A percentile compares a stretch with the other conserved stretches of the same genome.
These are phyloP conservation scores for Fusarium pseudoanthophilum DNA, from an alignment of 2,329 filamentous ascomycete genomes.

Conservation along the genomic window DNA sequence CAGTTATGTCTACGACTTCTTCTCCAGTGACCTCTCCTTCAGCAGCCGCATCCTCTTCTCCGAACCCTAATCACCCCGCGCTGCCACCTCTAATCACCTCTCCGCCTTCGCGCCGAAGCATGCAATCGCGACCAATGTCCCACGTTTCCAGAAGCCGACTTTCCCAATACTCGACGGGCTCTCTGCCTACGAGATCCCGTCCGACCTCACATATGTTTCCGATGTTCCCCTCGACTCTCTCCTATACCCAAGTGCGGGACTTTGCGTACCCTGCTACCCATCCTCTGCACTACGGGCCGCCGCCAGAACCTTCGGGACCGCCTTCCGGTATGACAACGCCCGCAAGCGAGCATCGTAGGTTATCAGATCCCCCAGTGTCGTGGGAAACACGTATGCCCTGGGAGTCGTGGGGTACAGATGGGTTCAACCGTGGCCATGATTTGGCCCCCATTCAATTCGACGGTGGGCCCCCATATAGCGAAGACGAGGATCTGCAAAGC, in stretches of 20 bases:
- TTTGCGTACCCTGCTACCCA: slow-evolving; percentile 89
- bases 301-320: slow-evolving; percentile 75
- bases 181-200: slow-evolving; percentile 75
- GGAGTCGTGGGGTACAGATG: slow-evolving; percentile 65
- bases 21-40: slow-evolving; percentile 65
- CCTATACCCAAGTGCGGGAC: slow-evolving; percentile 92
- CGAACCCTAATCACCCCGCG: slow-evolving; percentile 63
- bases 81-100: slow-evolving; percentile 69
- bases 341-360: slow-evolving; percentile 78
- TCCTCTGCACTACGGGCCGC: slow-evolving; percentile 93
- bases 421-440: slow-evolving; percentile 72
- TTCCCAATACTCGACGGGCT: slow-evolving; percentile 83
- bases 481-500: slow-evolving; percentile 94
- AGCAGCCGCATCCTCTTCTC: slow-evolving; percentile 56
- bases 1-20: slow-evolving; percentile 67
- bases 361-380: slow-evolving; percentile 82
- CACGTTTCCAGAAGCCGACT: slow-evolving; percentile 83
- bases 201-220: slow-evolving; percentile 86
- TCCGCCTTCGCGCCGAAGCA: slow-evolving; percentile 67
- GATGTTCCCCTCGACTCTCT: slow-evolving; percentile 83
- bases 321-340: slow-evolving; percentile 86
- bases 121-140: slow-evolving; percentile 73
- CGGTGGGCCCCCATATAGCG: slow-evolving; percentile 91
- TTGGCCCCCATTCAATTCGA: slow-evolving; percentile 85
- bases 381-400: slow-evolving; percentile 78